Base-by-base conservation (phyloP, 129 eudicot species). In the Scalesia atractyloides region DNA sequence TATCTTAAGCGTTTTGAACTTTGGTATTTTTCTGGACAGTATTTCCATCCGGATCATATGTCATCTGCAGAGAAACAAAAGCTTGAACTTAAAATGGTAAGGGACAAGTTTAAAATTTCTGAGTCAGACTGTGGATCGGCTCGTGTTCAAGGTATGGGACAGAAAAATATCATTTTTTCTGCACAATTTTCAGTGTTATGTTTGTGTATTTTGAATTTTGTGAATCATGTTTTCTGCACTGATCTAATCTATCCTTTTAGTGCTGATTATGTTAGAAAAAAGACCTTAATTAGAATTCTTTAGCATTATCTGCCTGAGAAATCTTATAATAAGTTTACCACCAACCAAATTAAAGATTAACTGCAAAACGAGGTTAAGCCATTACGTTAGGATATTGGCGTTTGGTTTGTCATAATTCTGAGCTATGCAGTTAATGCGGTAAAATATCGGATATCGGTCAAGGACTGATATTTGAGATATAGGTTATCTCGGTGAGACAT, bases 71-170 rank as follows among this genome's bases (percentile, higher is more conserved):
- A 89, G 76, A 93, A 93, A 75, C 73, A 87, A 67, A 89, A 89
- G 86, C 52, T 89, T 64, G 90, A 92, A 82, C 89, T 92, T 56
- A 70, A 87, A 44, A 92, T 66, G 33, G 95, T 89, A 14, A 82
- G 98, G 77, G 95, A 92, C 43, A 96, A 89, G 64, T 89, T 89
- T 36, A 92, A 89, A 79, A 85, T 89, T 84, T 86, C 91, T 48
- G 92, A 89, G 61, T 87, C 96, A 36, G 98, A 92, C 68, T 92
- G 96, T 87, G 98, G 98, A 66, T 92, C 98, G 43, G 75, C 95
- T 78, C 96, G 96, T 76, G 98, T 87, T 73, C 96, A 86, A 84
- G 89, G 97, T 91, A 78, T 46, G 72, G 17, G 22, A 30, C 37
- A 39, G 15, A 24, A 17, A 9, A 57, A 19, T 33, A 56, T 57